Percentiles rank a stretch among this genome's conserved stretches.
These are phyloP conservation scores for Malus hybrid DNA, from an alignment of 331 rosid genomes.

Conservation along the genomic window DNA sequence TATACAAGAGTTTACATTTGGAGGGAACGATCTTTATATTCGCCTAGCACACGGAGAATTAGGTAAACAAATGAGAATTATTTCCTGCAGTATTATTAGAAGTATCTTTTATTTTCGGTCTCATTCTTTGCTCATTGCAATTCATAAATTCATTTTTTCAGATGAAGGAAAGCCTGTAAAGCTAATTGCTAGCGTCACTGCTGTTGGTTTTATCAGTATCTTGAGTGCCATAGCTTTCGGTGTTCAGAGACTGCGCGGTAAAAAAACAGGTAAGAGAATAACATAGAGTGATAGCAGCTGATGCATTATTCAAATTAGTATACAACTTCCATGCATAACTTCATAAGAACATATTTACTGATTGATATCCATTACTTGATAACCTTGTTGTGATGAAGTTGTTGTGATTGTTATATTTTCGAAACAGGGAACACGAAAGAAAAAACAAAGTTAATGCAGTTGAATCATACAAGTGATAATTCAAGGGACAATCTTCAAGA, in stretches of 20 bases:
- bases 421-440: too few species aligned
- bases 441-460: too few species aligned
- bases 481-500: too few species aligned
- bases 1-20: background rate
- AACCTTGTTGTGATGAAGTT: too few species aligned
- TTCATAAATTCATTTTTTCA: background rate
- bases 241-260: background rate
- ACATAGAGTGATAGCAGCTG: background rate
- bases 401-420: too few species aligned
- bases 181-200: slow-evolving; percentile 10
- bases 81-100: background rate
- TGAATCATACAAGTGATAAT: too few species aligned
- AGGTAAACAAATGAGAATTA: background rate
- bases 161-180: background rate
- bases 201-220: background rate
- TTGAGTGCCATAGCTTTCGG: background rate
- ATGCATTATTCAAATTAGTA: too few species aligned
- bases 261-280: background rate
- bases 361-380: too few species aligned
- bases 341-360: background rate
- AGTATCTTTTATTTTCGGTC: background rate
- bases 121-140: background rate
- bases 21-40: slow-evolving; percentile 7
- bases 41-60: background rate
- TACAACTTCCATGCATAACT: background rate